Conservation (phyloP, 208 protist genomes). For the Polymyxa betae region DNA sequence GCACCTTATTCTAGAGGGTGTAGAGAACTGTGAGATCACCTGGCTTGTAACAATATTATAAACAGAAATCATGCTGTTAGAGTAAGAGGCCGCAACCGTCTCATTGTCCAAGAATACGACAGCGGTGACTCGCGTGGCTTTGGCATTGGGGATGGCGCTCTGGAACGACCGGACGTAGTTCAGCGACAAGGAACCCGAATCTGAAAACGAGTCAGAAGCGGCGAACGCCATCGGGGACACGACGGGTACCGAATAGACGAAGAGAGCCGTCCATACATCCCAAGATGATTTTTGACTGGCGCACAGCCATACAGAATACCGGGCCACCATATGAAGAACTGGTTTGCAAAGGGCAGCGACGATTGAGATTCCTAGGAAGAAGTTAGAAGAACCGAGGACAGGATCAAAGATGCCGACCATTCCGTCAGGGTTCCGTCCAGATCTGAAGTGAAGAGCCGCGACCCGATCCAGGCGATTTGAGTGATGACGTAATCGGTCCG, state of each 20-base stretch:
- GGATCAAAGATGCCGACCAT: conserved; percentile 11
- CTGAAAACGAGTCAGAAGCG: background rate
- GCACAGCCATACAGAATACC: conserved; percentile 23
- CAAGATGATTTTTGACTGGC: background rate
- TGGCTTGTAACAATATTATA: background rate
- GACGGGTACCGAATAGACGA: conserved; percentile 19
- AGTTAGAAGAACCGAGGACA: background rate
- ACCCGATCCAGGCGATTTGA: background rate
- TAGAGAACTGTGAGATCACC: background rate
- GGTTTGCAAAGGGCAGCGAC: background rate
- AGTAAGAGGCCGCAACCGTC: background rate
- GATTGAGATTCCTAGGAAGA: background rate
- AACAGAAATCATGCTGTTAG: background rate
- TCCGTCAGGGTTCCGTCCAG: background rate
- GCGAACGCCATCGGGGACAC: background rate
- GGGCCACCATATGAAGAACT: conserved; percentile 26
- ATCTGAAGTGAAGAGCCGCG: background rate
- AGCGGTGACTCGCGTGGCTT: background rate
- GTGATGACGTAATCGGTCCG: conserved; percentile 16
- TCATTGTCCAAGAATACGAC: background rate
- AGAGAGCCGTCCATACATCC: conserved; percentile 13
- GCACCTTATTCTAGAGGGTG: background rate
- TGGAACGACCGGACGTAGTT: background rate
- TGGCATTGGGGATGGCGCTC: background rate
- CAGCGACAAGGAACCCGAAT: background rate